phyloP scores from a whole-genome alignment of 352 stramenopile species.

The Thalassiosira livingstoniorum region DNA sequence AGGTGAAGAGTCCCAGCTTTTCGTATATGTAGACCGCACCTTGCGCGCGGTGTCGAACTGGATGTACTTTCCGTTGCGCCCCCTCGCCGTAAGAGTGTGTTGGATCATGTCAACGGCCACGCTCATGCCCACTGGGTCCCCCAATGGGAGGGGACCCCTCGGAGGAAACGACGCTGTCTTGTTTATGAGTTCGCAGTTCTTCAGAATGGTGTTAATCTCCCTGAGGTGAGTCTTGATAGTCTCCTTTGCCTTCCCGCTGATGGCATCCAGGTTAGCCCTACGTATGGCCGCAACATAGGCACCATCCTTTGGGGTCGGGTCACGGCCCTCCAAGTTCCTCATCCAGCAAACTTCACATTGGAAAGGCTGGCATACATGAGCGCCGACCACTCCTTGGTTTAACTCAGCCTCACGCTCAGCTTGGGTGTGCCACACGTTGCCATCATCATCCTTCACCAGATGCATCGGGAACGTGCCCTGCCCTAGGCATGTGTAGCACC shows the following conservation, averaged over 20 bases:
- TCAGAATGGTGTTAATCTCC: not conserved
- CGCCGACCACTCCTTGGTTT: slow-evolving; percentile 27
- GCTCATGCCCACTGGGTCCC: slow-evolving; percentile 27
- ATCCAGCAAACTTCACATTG: slow-evolving; percentile 67
- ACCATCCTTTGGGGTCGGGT: not conserved
- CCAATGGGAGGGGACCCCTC: slow-evolving; percentile 21
- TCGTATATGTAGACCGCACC: slow-evolving; percentile 1
- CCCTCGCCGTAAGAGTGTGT: not conserved
- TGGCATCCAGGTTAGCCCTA: slow-evolving; percentile 16
- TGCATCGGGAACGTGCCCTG: slow-evolving; percentile 17
- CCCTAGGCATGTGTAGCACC: slow-evolving; percentile 47
- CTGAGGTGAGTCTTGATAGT: slow-evolving; percentile 10
- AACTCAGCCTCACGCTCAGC: slow-evolving; percentile 5
- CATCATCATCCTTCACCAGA: slow-evolving; percentile 25
- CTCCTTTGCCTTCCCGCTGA: not conserved
- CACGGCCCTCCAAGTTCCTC: slow-evolving; percentile 24
- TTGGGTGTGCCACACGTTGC: slow-evolving; percentile 35
- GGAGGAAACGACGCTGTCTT: slow-evolving; percentile 29
- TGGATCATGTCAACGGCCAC: slow-evolving; percentile 17
- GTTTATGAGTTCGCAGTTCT: not conserved
- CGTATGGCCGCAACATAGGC: not conserved
- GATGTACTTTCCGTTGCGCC: slow-evolving; percentile 6
- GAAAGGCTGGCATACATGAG: slow-evolving; percentile 41
- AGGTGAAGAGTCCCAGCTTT: slow-evolving; percentile 26
- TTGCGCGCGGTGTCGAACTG: slow-evolving; percentile 32